Conservation (phyloP, 805 yeast genomes). For the Yarrowia sp. region DNA sequence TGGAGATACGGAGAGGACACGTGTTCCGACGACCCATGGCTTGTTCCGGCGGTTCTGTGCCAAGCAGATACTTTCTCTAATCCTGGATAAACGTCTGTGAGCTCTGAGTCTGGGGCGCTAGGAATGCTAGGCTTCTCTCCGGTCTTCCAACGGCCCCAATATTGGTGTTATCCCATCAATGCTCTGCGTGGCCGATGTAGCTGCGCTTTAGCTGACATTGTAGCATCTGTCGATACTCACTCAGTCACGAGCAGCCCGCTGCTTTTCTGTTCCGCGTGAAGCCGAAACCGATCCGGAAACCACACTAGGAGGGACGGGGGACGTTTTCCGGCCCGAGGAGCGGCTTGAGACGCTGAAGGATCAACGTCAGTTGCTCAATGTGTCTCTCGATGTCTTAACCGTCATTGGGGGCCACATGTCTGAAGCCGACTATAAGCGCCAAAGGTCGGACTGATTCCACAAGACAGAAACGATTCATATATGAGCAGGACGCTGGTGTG, state of each 20-base stretch:
- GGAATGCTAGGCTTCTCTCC: neutral
- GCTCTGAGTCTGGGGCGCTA: neutral
- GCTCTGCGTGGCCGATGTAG: neutral
- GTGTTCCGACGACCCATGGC: neutral
- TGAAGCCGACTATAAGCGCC: constrained; percentile 14
- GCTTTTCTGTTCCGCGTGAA: constrained; percentile 9
- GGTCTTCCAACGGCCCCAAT: constrained; percentile 6
- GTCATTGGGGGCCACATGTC: neutral
- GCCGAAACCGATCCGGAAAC: constrained; percentile 7
- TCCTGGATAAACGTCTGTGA: constrained; percentile 6
- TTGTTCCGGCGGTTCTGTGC: constrained; percentile 23
- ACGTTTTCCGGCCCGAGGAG: neutral
- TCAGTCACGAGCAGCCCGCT: neutral
- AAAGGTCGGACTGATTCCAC: neutral
- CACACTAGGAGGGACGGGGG: constrained; percentile 15
- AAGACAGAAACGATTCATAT: neutral
- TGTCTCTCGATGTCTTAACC: neutral
- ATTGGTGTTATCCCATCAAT: neutral
- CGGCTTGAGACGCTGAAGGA: constrained; percentile 24
- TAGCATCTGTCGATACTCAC: neutral
- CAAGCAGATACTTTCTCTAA: neutral
- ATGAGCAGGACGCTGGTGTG: constrained; percentile 11
- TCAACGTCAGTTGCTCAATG: neutral
- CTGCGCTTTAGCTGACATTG: constrained; percentile 1
- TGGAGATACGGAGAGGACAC: neutral